These are phyloP conservation scores for Trametes meyenii DNA, from an alignment of 768 basidiomycete species.

Conservation along the genomic window DNA sequence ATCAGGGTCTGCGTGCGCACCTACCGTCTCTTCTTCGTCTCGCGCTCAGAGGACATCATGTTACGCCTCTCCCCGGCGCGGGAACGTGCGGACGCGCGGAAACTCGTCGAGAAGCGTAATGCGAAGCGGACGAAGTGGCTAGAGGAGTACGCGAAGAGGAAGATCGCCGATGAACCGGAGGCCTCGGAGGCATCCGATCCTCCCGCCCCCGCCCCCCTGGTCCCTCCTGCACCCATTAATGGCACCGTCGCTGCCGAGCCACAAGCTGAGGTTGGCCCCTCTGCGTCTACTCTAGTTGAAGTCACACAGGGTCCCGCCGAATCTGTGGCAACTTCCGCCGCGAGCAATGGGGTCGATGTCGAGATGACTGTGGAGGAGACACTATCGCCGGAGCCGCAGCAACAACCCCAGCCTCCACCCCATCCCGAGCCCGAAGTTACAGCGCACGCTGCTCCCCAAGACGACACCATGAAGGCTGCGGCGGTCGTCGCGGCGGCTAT, in stretches of 20 bases:
- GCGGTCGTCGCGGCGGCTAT: constrained; percentile 6
- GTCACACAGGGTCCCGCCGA: background rate
- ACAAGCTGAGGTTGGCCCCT: background rate
- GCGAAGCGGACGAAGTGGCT: constrained; percentile 31
- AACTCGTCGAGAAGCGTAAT: constrained; percentile 20
- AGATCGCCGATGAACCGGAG: constrained; percentile 8
- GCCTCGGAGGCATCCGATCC: background rate
- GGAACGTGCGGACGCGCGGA: constrained; percentile 39
- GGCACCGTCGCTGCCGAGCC: background rate
- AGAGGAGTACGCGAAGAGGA: constrained; percentile 25
- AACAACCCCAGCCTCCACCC: background rate
- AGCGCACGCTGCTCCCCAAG: constrained; percentile 10
- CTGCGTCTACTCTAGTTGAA: background rate
- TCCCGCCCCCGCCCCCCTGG: background rate
- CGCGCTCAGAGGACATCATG: constrained; percentile 66
- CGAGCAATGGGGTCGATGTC: background rate
- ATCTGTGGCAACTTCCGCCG: background rate
- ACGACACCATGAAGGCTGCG: background rate
- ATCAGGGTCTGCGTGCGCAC: constrained; percentile 85
- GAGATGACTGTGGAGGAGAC: background rate
- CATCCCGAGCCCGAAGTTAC: constrained; percentile 3
- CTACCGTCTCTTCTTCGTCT: constrained; percentile 80
- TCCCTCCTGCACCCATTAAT: background rate
- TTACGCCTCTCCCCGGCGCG: constrained; percentile 48
- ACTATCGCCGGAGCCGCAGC: background rate